Evolutionary conservation across 371 early-diverging fungal genomes (phyloP), one percentile per base, ranked within the genome.

Genomic region (Mortierella sp.): DNA sequence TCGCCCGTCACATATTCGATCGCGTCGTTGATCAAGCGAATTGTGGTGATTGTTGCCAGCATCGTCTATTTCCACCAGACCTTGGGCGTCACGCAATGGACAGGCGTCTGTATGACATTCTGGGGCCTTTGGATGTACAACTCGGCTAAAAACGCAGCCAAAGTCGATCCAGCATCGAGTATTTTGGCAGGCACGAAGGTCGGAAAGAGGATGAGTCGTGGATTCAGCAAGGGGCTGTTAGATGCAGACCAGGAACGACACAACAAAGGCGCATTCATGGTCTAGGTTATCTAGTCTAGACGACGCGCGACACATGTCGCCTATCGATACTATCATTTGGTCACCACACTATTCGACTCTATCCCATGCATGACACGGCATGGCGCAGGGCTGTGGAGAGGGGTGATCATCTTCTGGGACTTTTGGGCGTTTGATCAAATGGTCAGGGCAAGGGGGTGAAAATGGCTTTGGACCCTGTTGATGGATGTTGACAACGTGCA

Each of bases 1-100:
- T 90, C 91, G 0, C 93, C 96, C 3, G 93, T 96, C 41, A 93
- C 95, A 0, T 96, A 94, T 72, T 92, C 93, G 8, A 92, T 96
- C 53, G 90, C 92, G 8, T 91, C 92, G 13, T 85, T 96, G 55
- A 80, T 94, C 57, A 96, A 96, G 80, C 87, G 97, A 29, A 92
- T 96, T 44, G 88, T 94, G 71, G 95, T 96, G 27, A 95, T 96
- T 70, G 86, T 88, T 29, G 91, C 92, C 54, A 86, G 89, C 55
- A 93, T 96, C 47, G 34, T 94, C 5, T 96, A 92, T 86, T 94
- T 95, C 78, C 90, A 90, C 24, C 94, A 95, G 64, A 80, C 83
- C 8, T 86, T 94, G 3, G 79, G 83, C 2, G 24, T 73, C 0
- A 64, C 84, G 0, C 95, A 96, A 71, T 84, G 83, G 19, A 52